A percentile compares a stretch with the other conserved stretches of the same genome.
phyloP scores from a whole-genome alignment of 2,329 filamentous ascomycete genomes.

The Calonectria crousiana region DNA sequence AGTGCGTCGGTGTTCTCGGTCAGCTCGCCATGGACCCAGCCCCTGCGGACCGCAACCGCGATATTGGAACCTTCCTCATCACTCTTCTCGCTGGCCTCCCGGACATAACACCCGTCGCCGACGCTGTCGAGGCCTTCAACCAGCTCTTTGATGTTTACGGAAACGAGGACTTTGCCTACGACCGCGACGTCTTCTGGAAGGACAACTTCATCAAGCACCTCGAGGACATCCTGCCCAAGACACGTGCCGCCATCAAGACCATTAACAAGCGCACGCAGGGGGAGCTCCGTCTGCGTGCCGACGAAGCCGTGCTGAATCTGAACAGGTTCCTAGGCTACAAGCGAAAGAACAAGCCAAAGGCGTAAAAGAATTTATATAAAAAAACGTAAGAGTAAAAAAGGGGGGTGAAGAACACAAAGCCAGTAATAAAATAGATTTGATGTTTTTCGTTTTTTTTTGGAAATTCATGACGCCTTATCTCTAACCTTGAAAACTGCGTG shows the following conservation, averaged over 20 bases:
- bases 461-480: background rate
- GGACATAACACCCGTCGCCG: constrained; percentile 63
- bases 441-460: background rate
- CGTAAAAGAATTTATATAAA: no score
- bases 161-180: constrained; percentile 69
- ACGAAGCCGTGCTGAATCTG: constrained; percentile 73
- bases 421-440: constrained; percentile 9
- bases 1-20: constrained; percentile 75
- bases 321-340: constrained; percentile 74
- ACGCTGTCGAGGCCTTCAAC: constrained; percentile 73
- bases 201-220: constrained; percentile 70
- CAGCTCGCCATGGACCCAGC: constrained; percentile 70
- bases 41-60: constrained; percentile 67
- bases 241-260: constrained; percentile 67
- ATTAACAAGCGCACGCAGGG: constrained; percentile 70
- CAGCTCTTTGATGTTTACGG: constrained; percentile 77
- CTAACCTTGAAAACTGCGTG: background rate
- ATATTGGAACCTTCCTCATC: constrained; percentile 73
- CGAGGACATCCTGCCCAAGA: constrained; percentile 65
- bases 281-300: constrained; percentile 70
- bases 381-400: constrained; percentile 9
- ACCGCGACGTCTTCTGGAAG: constrained; percentile 74
- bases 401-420: background rate
- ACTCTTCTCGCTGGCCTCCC: constrained; percentile 65
- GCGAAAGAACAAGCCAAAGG: constrained; percentile 63